Conservation (phyloP, 106 monocot species). For the Xerophyta viscosa region DNA sequence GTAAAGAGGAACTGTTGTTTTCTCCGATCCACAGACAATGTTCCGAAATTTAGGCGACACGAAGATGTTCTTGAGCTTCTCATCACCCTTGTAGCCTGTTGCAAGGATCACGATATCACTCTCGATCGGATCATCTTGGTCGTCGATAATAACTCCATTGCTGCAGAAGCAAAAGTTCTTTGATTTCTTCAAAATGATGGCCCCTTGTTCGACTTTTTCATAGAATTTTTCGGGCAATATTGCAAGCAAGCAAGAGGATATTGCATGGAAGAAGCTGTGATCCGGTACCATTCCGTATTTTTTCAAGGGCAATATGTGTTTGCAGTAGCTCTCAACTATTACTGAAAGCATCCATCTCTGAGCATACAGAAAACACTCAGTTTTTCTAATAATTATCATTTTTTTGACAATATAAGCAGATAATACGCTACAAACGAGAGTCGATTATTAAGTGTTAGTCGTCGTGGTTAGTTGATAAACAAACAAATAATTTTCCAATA, state of each 20-base stretch:
- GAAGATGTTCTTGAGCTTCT: slow-evolving; percentile 60
- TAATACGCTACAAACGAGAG: too few species aligned
- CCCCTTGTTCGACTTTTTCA: slow-evolving; percentile 59
- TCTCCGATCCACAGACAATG: slow-evolving; percentile 17
- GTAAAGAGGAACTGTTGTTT: slow-evolving; percentile 45
- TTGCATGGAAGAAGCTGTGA: slow-evolving; percentile 35
- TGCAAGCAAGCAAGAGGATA: slow-evolving; percentile 18
- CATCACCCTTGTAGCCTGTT: slow-evolving; percentile 61
- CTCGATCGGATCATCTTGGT: slow-evolving; percentile 21
- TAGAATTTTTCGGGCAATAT: slow-evolving; percentile 55
- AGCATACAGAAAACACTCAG: not conserved
- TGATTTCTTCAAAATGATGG: slow-evolving; percentile 38
- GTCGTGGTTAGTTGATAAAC: too few species aligned
- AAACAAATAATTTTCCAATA: too few species aligned
- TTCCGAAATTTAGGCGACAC: slow-evolving; percentile 22
- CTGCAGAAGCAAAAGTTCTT: slow-evolving; percentile 42
- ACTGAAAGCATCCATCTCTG: slow-evolving; percentile 53
- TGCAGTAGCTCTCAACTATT: slow-evolving; percentile 49
- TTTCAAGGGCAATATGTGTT: slow-evolving; percentile 38
- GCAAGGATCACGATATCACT: slow-evolving; percentile 64
- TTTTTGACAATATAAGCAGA: too few species aligned
- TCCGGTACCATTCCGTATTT: slow-evolving; percentile 68
- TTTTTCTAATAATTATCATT: not conserved
- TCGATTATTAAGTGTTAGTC: too few species aligned
- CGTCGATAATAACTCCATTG: slow-evolving; percentile 39